Evolutionary conservation across 1,284 basidiomycete species (phyloP).

Genomic region (Ceratobasidium sp.): DNA sequence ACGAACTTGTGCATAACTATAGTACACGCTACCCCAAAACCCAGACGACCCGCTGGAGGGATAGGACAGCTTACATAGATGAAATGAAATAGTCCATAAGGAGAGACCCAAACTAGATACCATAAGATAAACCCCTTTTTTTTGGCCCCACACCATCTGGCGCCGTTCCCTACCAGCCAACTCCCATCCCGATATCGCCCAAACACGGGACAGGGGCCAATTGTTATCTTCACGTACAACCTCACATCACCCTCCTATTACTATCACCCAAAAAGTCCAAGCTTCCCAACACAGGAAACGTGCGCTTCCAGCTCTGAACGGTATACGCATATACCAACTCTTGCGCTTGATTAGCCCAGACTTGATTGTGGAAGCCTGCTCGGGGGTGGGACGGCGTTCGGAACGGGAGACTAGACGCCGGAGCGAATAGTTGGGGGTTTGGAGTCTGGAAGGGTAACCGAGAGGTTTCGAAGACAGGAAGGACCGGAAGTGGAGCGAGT

Average conservation of each 20-base stretch:
- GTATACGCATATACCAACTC: background rate
- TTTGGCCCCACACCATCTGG: too few relatives aligned
- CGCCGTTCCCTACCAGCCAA: too few relatives aligned
- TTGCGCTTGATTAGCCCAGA: background rate
- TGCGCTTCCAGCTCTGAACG: slow-evolving; percentile 7
- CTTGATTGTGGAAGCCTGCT: background rate
- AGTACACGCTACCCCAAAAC: slow-evolving; percentile 4
- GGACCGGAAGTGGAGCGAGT: slow-evolving; percentile 4
- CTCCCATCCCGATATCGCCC: too few relatives aligned
- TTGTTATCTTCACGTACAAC: too few relatives aligned
- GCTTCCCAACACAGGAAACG: slow-evolving; percentile 14
- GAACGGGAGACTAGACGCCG: too few relatives aligned
- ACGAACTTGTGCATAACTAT: slow-evolving; percentile 17
- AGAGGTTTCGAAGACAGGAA: background rate
- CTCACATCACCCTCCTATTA: too few relatives aligned
- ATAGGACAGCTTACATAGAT: slow-evolving; percentile 12
- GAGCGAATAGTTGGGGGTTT: too few relatives aligned
- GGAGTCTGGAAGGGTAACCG: background rate
- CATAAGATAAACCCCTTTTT: background rate
- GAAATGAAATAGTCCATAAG: slow-evolving; percentile 1
- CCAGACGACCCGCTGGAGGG: slow-evolving; percentile 12
- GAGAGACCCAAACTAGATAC: slow-evolving; percentile 4
- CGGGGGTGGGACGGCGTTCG: background rate
- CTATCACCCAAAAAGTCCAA: background rate
- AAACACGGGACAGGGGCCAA: too few relatives aligned